These are phyloP conservation scores for Massariosphaeria phaeospora DNA, from an alignment of 495 filamentous ascomycete species.

Conservation along the genomic window DNA sequence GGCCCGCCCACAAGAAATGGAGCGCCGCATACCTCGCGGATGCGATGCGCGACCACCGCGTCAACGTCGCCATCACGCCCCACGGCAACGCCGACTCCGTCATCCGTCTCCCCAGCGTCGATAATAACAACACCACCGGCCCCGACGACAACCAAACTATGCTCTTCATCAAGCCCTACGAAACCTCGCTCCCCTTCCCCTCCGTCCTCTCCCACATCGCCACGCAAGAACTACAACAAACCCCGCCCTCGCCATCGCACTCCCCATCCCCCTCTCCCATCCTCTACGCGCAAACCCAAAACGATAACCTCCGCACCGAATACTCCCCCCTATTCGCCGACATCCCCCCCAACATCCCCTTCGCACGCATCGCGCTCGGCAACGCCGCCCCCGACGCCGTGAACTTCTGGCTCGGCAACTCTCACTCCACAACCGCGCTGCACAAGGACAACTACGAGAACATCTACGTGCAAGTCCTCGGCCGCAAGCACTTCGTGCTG, in stretches of 20 bases:
- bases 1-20: slow-evolving; percentile 59
- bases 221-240: slow-evolving; percentile 2
- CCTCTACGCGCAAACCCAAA: slow-evolving; percentile 56
- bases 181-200: slow-evolving; percentile 38
- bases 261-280: slow-evolving; percentile 13
- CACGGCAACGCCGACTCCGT: slow-evolving; percentile 59
- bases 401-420: slow-evolving; percentile 76
- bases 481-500: slow-evolving; percentile 64
- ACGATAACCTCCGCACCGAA: slow-evolving; percentile 69
- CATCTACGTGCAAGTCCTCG: slow-evolving; percentile 67
- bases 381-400: slow-evolving; percentile 57
- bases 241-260: background rate
- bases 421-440: slow-evolving; percentile 57
- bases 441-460: slow-evolving; percentile 82
- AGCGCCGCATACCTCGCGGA: slow-evolving; percentile 49
- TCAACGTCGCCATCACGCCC: slow-evolving; percentile 70
- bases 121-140: slow-evolving; percentile 52
- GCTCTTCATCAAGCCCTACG: slow-evolving; percentile 50
- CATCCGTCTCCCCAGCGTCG: slow-evolving; percentile 57
- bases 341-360: slow-evolving; percentile 55
- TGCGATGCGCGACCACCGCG: slow-evolving; percentile 47
- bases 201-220: slow-evolving; percentile 38
- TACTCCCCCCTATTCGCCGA: slow-evolving; percentile 55
- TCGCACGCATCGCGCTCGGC: slow-evolving; percentile 60
- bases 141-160: slow-evolving; percentile 38